phyloP scores from a whole-genome alignment of 306 rosid species.

The Quercus rubra region DNA sequence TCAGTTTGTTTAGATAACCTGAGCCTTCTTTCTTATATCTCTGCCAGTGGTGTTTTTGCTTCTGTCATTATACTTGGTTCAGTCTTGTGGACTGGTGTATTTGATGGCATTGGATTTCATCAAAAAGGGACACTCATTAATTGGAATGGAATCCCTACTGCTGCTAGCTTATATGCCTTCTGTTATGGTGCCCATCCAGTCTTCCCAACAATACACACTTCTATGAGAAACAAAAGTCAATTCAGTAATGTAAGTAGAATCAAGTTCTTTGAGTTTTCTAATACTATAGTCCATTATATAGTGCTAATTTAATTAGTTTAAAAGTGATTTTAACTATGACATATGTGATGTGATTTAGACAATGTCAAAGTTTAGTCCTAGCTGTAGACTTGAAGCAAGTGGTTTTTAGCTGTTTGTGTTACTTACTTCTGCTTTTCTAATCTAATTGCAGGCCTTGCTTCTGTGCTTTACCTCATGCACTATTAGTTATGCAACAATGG shows the following conservation, averaged over 20 bases:
- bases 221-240: slow-evolving; percentile 65
- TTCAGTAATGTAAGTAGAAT: slow-evolving; percentile 63
- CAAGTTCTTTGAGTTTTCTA: neutral
- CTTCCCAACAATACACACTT: slow-evolving; percentile 76
- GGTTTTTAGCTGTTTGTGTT: neutral
- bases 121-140: slow-evolving; percentile 40
- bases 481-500: slow-evolving; percentile 61
- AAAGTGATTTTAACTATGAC: too few relatives aligned
- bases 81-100: slow-evolving; percentile 53
- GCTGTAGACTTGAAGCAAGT: too few relatives aligned
- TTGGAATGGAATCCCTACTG: slow-evolving; percentile 63
- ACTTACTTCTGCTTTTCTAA: neutral
- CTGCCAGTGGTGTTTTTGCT: slow-evolving; percentile 80
- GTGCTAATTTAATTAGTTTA: too few relatives aligned
- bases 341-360: too few relatives aligned
- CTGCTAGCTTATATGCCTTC: slow-evolving; percentile 71
- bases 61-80: slow-evolving; percentile 56
- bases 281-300: too few relatives aligned
- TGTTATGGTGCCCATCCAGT: slow-evolving; percentile 87
- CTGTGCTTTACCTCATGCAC: slow-evolving; percentile 59
- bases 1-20: slow-evolving; percentile 72
- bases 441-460: slow-evolving; percentile 49
- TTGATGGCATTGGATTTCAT: slow-evolving; percentile 59
- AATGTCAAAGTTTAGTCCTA: too few relatives aligned
- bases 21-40: slow-evolving; percentile 69